Conservation (phyloP, 2,329 filamentous ascomycete species). For the Phaeosphaeria sp. region DNA sequence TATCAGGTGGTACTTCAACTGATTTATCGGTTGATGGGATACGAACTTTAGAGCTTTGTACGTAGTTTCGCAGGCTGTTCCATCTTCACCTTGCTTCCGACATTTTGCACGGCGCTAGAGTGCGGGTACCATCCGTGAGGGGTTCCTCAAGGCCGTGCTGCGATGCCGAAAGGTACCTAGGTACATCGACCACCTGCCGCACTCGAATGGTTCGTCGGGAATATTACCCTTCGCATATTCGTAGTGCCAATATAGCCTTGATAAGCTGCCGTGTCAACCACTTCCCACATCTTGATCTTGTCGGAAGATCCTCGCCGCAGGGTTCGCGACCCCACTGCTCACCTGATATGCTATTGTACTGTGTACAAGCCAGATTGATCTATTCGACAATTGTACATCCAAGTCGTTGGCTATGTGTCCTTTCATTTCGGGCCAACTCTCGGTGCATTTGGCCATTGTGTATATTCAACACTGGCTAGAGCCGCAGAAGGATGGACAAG, state of each 20-base stretch:
- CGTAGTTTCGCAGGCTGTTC: no score
- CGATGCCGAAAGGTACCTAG: conserved; percentile 28
- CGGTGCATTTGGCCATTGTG: not conserved
- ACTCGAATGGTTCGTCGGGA: conserved; percentile 25
- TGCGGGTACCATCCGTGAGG: conserved; percentile 30
- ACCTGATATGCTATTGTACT: conserved; percentile 13
- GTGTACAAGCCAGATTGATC: not conserved
- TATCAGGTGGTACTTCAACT: no score
- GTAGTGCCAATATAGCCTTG: conserved; percentile 20
- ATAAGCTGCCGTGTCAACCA: conserved; percentile 25
- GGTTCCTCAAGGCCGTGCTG: conserved; percentile 19
- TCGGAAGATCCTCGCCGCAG: conserved; percentile 3
- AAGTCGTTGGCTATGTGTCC: not conserved
- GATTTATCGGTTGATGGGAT: no score
- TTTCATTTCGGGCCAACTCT: not conserved
- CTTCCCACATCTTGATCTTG: not conserved
- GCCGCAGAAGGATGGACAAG: conserved; percentile 2
- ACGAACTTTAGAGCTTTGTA: no score
- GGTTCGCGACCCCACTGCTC: conserved; percentile 9
- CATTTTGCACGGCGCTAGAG: no score
- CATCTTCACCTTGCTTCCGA: no score
- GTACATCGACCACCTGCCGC: conserved; percentile 34
- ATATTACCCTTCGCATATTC: conserved; percentile 18
- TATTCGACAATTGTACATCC: not conserved
- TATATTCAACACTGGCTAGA: not conserved